These are phyloP conservation scores for Bertia moriformis DNA, from an alignment of 2,329 filamentous ascomycete genomes.

Conservation along the genomic window DNA sequence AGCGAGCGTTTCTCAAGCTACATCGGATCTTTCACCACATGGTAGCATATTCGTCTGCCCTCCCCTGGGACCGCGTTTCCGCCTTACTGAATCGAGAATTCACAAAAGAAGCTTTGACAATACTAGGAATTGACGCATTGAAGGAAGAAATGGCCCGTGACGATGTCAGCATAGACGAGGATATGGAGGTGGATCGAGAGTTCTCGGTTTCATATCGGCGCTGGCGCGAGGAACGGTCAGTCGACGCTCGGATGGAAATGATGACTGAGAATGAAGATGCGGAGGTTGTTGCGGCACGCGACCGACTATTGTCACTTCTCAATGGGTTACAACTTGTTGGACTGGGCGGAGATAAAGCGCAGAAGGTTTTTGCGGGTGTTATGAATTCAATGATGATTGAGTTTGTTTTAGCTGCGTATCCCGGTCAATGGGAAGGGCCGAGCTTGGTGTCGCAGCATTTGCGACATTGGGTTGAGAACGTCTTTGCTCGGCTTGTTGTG, in stretches of 20 bases:
- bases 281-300: slow-evolving; percentile 13
- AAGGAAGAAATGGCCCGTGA: slow-evolving; percentile 6
- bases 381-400: slow-evolving; percentile 40
- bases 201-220: slow-evolving; percentile 18
- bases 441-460: slow-evolving; percentile 30
- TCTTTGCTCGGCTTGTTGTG: slow-evolving; percentile 33
- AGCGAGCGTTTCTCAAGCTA: background rate
- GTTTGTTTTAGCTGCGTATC: slow-evolving; percentile 38
- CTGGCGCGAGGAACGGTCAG: slow-evolving; percentile 17
- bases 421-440: slow-evolving; percentile 37
- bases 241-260: background rate
- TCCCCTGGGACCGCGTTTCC: slow-evolving; percentile 23
- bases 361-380: slow-evolving; percentile 40
- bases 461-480: slow-evolving; percentile 36
- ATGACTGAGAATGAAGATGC: slow-evolving; percentile 4
- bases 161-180: slow-evolving; percentile 10
- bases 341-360: slow-evolving; percentile 34
- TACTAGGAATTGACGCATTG: slow-evolving; percentile 21
- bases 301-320: slow-evolving; percentile 21
- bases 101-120: slow-evolving; percentile 22
- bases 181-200: slow-evolving; percentile 19
- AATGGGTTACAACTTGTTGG: slow-evolving; percentile 32
- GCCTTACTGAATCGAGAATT: slow-evolving; percentile 25
- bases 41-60: slow-evolving; percentile 20
- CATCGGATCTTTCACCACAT: background rate